Evolutionary conservation across 176 grass and related monocot genomes (phyloP), one percentile per base, ranked within the genome.

Genomic region (Ampelocalamus luodianensis): DNA sequence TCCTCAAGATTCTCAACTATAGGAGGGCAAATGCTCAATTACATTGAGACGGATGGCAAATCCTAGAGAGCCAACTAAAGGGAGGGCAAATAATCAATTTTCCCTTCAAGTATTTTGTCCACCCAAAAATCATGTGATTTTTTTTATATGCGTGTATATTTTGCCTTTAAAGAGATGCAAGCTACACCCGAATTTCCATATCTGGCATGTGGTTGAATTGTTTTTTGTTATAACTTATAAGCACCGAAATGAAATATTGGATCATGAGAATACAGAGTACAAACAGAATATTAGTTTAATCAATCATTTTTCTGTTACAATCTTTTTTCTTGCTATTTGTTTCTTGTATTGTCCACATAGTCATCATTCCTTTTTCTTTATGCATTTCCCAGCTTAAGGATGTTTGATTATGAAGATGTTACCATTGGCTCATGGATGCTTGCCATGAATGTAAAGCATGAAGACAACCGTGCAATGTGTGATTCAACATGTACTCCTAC

Each of bases 321-420:
- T 65, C 7, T 65, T 73, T 69, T 82, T 62, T 10, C 22, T 8
- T 26, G 24, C 7, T 54, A 10, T 70, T 61, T 58, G 14, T 58
- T 32, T 72, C 54, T 8, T 67, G 16, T 48, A 18, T 78, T 81
- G 77, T 75, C 11, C 1, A 60, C 13, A 29, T 78, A 32, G 8
- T 68, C n/a, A 24, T 32, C 87, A 42, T 79, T 29, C 27, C 27
- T 64, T 63, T 65, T 78, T 54, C 8, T 72, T 50, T 55, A 1
- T 76, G 53, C 17, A 78, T 79, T 78, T 85, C 49, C 34, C 87
- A 95, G 93, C 90, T 90, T 98, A 91, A 98, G 96, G 84, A 93
- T 98, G 89, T 98, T 95, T 75, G 91, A 87, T 63, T 91, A 98
- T 72, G 96, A 99, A 74, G 97, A 99, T 88, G 93, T 99, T 76